These are phyloP conservation scores for Tolypocladium album DNA, from an alignment of 2,329 filamentous ascomycete genomes.

Conservation along the genomic window DNA sequence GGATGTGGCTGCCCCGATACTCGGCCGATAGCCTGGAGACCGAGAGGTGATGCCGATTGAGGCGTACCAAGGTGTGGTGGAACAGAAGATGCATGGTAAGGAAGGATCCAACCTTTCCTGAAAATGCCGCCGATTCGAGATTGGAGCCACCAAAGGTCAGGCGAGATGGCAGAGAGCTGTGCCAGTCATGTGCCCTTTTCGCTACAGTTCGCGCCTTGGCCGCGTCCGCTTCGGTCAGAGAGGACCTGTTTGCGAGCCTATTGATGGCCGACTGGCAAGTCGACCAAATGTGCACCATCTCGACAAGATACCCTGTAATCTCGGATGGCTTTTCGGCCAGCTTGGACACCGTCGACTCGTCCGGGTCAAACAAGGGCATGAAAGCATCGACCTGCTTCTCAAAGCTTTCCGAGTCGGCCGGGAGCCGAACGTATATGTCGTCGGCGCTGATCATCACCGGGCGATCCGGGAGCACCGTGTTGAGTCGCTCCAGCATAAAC, in stretches of 20 bases:
- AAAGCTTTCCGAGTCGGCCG: constrained; percentile 49
- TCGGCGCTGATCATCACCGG: constrained; percentile 48
- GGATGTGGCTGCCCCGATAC: constrained; percentile 32
- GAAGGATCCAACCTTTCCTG: constrained; percentile 45
- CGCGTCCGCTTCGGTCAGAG: constrained; percentile 14
- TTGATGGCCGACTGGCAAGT: constrained; percentile 51
- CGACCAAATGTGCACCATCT: constrained; percentile 54
- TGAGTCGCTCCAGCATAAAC: constrained; percentile 59
- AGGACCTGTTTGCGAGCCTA: constrained; percentile 19
- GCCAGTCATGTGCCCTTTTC: constrained; percentile 47
- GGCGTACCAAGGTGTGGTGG: constrained; percentile 50
- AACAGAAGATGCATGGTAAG: constrained; percentile 58
- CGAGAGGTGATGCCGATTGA: constrained; percentile 49
- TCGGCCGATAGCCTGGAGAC: constrained; percentile 25
- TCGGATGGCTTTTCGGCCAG: constrained; percentile 23
- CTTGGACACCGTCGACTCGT: constrained; percentile 12
- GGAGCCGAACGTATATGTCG: constrained; percentile 57
- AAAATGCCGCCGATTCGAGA: constrained; percentile 42
- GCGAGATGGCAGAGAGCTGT: constrained; percentile 39
- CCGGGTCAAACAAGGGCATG: constrained; percentile 50
- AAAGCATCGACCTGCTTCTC: constrained; percentile 47
- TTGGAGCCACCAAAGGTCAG: constrained; percentile 46
- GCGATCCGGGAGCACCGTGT: constrained; percentile 43
- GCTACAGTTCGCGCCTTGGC: constrained; percentile 34
- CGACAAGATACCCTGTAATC: constrained; percentile 49